Conservation (phyloP, 352 stramenopile species). For the Pelagophyceae sp. region DNA sequence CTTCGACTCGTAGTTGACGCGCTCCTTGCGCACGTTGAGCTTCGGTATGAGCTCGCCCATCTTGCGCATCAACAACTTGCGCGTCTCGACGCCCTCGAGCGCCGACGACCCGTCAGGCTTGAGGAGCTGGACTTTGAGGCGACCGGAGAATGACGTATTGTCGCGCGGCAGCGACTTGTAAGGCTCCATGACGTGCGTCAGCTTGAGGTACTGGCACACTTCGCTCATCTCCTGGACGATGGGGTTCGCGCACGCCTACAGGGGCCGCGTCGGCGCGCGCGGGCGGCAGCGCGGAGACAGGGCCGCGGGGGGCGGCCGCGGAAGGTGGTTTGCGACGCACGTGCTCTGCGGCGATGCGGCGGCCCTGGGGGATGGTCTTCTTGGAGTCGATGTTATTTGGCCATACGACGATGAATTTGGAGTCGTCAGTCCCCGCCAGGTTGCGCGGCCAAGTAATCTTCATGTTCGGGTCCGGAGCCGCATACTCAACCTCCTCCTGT, state of each 20-base stretch:
- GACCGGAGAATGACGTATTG: slow-evolving; percentile 51
- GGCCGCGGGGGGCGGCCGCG: too few relatives aligned
- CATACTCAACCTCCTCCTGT: slow-evolving; percentile 10
- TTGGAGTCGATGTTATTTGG: slow-evolving; percentile 68
- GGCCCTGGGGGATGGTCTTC: slow-evolving; percentile 66
- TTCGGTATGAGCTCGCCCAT: slow-evolving; percentile 72
- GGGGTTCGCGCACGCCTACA: slow-evolving; percentile 47
- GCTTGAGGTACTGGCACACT: slow-evolving; percentile 62
- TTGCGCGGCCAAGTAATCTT: slow-evolving; percentile 12
- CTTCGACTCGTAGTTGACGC: slow-evolving; percentile 14
- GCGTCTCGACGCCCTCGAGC: slow-evolving; percentile 55
- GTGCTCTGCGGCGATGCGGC: slow-evolving; percentile 54
- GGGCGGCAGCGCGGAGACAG: slow-evolving; percentile 33
- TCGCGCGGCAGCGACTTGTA: slow-evolving; percentile 68
- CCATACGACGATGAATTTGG: slow-evolving; percentile 40
- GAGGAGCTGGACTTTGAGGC: slow-evolving; percentile 58
- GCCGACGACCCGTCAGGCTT: slow-evolving; percentile 52
- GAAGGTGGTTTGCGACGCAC: too few relatives aligned
- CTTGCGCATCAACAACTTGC: slow-evolving; percentile 65
- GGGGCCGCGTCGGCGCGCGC: background rate
- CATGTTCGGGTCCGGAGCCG: background rate
- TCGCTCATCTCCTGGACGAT: slow-evolving; percentile 67
- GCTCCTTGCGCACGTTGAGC: slow-evolving; percentile 61
- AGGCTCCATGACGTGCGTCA: slow-evolving; percentile 65
- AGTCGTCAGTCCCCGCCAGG: background rate